Evolutionary conservation across 2,329 filamentous ascomycete genomes (phyloP), one percentile per base, ranked within the genome.

Genomic region (Lachnellula hyalina): DNA sequence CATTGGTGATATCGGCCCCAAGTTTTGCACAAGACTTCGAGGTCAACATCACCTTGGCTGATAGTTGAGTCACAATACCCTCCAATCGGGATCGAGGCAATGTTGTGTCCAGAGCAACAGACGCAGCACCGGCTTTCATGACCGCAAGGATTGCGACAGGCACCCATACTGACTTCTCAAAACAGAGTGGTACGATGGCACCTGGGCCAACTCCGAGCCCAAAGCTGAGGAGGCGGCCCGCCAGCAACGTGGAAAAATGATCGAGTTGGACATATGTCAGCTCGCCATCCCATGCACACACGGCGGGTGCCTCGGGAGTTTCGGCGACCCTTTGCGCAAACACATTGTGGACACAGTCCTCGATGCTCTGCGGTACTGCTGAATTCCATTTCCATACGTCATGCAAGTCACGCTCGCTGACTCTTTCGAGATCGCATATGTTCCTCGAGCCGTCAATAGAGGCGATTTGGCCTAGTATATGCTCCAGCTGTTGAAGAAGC

Each of bases 91-190:
- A 25, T 21, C 34, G 7, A 5, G 68, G 68, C 36, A 67, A 60
- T 5, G 52, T 58, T 6, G 66, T 56, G 49, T 69, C 64, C 9
- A 70, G 45, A 12, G 64, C 57, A 34, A 69, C 61, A 25, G 62
- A 67, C 5, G 59, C 62, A 28, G 56, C 62, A 2, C 65, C 65
- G 35, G 64, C 61, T 53, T 61, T 61, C 11, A 63, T 28, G 3
- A 67, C 58, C n/a, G 45, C 60, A 5, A 67, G 51, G 50, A 63
- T 53, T 12, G 57, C 53, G 8, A 65, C 55, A 17, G 61, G 47
- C 17, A 56, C 50, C 47, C 57, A 66, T 9, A 35, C 47, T 0
- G 61, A 63, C 38, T 66, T 67, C 32, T 66, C 59, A 35, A 62
- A 64, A 35, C 51, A 60, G 1, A 66, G 25, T 8, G 58, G 60